Evolutionary conservation across 306 rosid species (phyloP).

Genomic region (Lathyrus sativus): DNA sequence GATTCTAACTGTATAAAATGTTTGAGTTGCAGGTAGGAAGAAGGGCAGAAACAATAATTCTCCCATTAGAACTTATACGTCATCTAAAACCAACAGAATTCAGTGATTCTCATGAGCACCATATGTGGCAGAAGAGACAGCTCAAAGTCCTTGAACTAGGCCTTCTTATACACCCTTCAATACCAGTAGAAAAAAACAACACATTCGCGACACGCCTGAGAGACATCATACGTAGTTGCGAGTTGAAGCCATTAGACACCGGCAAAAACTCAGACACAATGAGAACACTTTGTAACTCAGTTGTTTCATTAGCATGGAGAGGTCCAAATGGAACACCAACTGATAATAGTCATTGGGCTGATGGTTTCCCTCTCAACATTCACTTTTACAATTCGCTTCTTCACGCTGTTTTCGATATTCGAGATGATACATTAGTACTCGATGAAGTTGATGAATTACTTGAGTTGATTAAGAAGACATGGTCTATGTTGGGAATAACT

Average conservation of each 20-base stretch:
- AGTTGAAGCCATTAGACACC: constrained; percentile 58
- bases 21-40: constrained; percentile 63
- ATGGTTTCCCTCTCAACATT: constrained; percentile 82
- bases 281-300: constrained; percentile 83
- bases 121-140: constrained; percentile 88
- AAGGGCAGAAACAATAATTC: constrained; percentile 89
- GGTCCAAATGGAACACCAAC: constrained; percentile 70
- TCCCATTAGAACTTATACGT: constrained; percentile 85
- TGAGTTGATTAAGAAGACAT: constrained; percentile 84
- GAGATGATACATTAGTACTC: constrained; percentile 84
- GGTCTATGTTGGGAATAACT: constrained; percentile 79
- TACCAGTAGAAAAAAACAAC: constrained; percentile 55
- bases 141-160: constrained; percentile 76
- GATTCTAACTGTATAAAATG: neutral
- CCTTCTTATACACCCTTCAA: constrained; percentile 73
- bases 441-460: constrained; percentile 93
- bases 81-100: constrained; percentile 85
- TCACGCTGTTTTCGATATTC: constrained; percentile 68
- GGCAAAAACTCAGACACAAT: constrained; percentile 85
- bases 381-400: constrained; percentile 73
- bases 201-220: constrained; percentile 72
- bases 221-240: constrained; percentile 53
- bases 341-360: constrained; percentile 96
- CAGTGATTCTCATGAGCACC: constrained; percentile 79
- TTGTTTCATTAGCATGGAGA: constrained; percentile 89